Conservation (phyloP, 495 filamentous ascomycete genomes). For the Apiosordaria backusii region DNA sequence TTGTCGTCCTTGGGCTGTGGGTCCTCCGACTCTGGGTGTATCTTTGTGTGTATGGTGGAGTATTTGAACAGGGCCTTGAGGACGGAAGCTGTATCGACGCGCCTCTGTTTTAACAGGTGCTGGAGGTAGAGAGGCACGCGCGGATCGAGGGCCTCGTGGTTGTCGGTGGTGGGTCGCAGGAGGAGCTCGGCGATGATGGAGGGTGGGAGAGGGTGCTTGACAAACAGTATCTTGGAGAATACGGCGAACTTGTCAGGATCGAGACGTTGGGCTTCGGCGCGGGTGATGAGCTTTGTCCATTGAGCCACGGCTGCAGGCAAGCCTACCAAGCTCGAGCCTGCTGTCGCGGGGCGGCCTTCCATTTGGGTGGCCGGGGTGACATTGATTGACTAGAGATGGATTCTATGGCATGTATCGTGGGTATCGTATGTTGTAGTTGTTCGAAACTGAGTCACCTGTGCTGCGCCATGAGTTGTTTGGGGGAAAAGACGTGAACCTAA, state of each 20-base stretch:
- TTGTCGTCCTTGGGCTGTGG: conserved; percentile 10
- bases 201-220: conserved; percentile 45
- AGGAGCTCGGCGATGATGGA: conserved; percentile 55
- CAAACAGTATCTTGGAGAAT: conserved; percentile 37
- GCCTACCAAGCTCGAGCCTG: background rate
- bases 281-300: conserved; percentile 49
- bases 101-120: conserved; percentile 51
- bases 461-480: background rate
- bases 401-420: background rate
- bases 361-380: conserved; percentile 14
- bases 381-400: background rate
- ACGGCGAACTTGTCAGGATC: conserved; percentile 45
- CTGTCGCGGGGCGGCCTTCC: conserved; percentile 13
- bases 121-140: conserved; percentile 62
- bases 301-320: conserved; percentile 28
- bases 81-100: conserved; percentile 54
- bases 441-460: background rate
- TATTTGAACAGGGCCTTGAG: conserved; percentile 58
- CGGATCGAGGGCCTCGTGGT: conserved; percentile 56
- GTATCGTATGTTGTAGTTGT: background rate
- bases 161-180: conserved; percentile 48
- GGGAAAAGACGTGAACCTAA: background rate
- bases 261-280: conserved; percentile 45
- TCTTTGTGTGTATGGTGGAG: conserved; percentile 47
- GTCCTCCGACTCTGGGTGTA: conserved; percentile 19